phyloP scores from a whole-genome alignment of 2,329 filamentous ascomycete species.

The Fusarium solani-melongenae region DNA sequence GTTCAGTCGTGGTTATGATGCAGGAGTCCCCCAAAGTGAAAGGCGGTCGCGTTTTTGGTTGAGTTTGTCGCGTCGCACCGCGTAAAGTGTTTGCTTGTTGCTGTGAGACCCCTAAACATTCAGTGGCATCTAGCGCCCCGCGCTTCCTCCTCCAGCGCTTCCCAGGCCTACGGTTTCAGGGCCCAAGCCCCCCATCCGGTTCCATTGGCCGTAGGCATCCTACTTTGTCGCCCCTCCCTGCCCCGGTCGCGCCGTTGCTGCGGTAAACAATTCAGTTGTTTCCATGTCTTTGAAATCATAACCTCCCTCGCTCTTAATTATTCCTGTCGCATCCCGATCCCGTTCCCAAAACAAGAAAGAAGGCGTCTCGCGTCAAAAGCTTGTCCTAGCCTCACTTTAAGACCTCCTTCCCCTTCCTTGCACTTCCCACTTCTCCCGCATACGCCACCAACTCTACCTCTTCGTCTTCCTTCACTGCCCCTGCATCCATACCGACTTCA shows the following conservation, averaged over 20 bases:
- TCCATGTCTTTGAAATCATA: conserved; percentile 24
- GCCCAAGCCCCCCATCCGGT: conserved; percentile 5
- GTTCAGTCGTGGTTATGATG: conserved; percentile 26
- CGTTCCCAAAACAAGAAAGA: conserved; percentile 24
- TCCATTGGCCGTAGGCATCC: conserved; percentile 33
- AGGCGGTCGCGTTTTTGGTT: conserved; percentile 29
- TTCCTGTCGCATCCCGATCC: conserved; percentile 14
- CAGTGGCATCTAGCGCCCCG: conserved; percentile 23
- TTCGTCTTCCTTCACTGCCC: conserved; percentile 14
- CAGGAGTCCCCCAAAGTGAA: background rate
- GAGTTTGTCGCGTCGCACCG: conserved; percentile 44
- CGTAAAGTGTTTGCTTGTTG: conserved; percentile 50
- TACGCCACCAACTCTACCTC: conserved; percentile 12
- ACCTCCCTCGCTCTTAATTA: conserved; percentile 6
- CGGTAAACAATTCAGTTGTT: conserved; percentile 45
- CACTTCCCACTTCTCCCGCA: conserved; percentile 3
- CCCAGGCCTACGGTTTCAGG: conserved; percentile 37
- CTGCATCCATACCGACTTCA: conserved; percentile 26
- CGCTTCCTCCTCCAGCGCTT: conserved; percentile 16
- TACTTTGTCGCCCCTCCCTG: conserved; percentile 3
- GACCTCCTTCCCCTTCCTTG: background rate
- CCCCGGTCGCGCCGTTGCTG: conserved; percentile 44
- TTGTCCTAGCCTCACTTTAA: background rate
- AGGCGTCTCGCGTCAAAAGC: conserved; percentile 13
- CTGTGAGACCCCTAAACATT: conserved; percentile 28